Evolutionary conservation across 495 filamentous ascomycete species (phyloP).

Genomic region (Lepidopterella palustris): DNA sequence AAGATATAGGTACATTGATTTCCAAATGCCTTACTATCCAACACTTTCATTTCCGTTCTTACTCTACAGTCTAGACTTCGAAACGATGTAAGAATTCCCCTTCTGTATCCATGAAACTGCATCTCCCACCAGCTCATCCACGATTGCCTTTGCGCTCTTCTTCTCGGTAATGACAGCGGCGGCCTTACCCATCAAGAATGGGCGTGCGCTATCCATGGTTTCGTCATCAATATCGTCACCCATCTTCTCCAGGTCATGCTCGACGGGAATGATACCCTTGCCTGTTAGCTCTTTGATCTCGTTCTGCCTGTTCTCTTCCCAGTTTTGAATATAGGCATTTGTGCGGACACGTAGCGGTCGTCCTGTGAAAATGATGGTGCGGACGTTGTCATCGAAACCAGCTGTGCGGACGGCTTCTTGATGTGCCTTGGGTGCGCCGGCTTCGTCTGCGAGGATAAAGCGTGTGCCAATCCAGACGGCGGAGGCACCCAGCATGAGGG

Average conservation of each 20-base stretch:
- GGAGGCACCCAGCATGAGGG: conserved; percentile 85
- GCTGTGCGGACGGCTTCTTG: conserved; percentile 94
- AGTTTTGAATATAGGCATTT: conserved; percentile 89
- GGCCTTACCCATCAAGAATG: conserved; percentile 94
- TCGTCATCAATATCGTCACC: conserved; percentile 67
- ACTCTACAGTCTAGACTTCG: conserved; percentile 21
- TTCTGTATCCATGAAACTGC: conserved; percentile 63
- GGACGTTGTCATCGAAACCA: conserved; percentile 88
- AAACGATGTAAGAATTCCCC: conserved; percentile 42
- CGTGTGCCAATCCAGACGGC: conserved; percentile 96
- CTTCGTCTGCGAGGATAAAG: conserved; percentile 90
- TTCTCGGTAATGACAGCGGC: conserved; percentile 89
- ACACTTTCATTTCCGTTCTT: no score
- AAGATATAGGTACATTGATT: no score
- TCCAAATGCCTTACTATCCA: no score
- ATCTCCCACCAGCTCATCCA: conserved; percentile 90
- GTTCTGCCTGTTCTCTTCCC: conserved; percentile 80
- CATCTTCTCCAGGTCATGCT: conserved; percentile 86
- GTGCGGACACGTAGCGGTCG: conserved; percentile 88
- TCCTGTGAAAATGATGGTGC: conserved; percentile 97
- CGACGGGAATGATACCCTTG: conserved; percentile 86
- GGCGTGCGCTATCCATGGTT: conserved; percentile 81
- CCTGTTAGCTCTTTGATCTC: conserved; percentile 89
- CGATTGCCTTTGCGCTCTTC: conserved; percentile 85
- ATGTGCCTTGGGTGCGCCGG: conserved; percentile 86